Base-by-base conservation (phyloP, 306 rosid genomes). In the Cercis canadensis region DNA sequence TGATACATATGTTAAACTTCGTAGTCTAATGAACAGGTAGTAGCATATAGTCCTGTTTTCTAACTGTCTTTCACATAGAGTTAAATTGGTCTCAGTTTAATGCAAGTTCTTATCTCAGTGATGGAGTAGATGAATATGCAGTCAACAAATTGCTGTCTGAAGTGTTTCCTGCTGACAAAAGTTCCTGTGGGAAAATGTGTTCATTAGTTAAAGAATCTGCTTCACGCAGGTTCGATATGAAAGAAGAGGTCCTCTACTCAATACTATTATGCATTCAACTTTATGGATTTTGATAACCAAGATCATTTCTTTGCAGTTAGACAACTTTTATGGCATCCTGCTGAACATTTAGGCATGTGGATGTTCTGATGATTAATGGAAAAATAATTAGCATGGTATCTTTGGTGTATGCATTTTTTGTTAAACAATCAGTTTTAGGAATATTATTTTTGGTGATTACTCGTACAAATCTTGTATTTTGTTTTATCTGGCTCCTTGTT, bases 11-110 rank as follows among this genome's bases (percentile, higher is more conserved):
- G 81, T 85, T 80, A 93, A 89, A 83, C 97, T 90, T 32, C 96
- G 92, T 57, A 93, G 98, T 86, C 92, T 93, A 33, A 82, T 83
- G 90, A 71, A 86, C 82, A 87, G 98, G 98, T 93, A 68, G 43
- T 33, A 52, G 69, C 34, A 60, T 54, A 65, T 56, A 8, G 29
- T 43, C 65, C 1, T 6, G 49, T 62, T 69, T 72, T 65, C 49
- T 58, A 24, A 40, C 45, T 44, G 59, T 12, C 44, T 57, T 57
- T 43, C 17, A 14, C 36, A 24, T 24, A 74, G 19, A 45, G 33
- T 49, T 52, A 57, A 56, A 43, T 49, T 67, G 64, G 49, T 62
- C 58, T 56, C 41, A 36, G 47, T 39, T 67, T 67, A 64, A 84
- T 12, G 14, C 57, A 63, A 7, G 55, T 24, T 73, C 65, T 60